These are phyloP conservation scores for Nakazawaea anatomiae DNA, from an alignment of 805 yeast species.

Conservation along the genomic window DNA sequence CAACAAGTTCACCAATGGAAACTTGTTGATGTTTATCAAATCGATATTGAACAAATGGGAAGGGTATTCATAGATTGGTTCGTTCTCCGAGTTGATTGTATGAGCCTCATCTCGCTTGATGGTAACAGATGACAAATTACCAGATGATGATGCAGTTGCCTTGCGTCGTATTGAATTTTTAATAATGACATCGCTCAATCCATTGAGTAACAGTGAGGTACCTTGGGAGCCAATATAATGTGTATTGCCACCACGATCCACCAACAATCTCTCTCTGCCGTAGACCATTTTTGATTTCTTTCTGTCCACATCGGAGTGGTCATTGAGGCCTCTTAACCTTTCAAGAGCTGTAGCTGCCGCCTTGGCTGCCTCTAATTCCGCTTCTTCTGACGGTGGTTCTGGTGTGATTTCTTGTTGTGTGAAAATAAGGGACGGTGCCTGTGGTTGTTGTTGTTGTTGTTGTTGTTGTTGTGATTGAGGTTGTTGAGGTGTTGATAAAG, in stretches of 20 bases:
- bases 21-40: slow-evolving; percentile 24
- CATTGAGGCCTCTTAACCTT: not conserved
- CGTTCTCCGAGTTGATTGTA: slow-evolving; percentile 28
- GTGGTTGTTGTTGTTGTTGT: not conserved
- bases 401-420: not conserved
- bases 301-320: not conserved
- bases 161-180: slow-evolving; percentile 23
- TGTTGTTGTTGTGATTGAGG: not conserved
- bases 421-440: not conserved
- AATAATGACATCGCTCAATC: slow-evolving; percentile 36
- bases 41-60: slow-evolving; percentile 26
- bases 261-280: slow-evolving; percentile 28
- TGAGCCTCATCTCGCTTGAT: slow-evolving; percentile 27
- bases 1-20: slow-evolving; percentile 32
- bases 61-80: slow-evolving; percentile 27
- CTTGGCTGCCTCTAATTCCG: slow-evolving; percentile 2
- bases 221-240: slow-evolving; percentile 44
- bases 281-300: slow-evolving; percentile 6
- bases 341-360: slow-evolving; percentile 5
- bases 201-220: slow-evolving; percentile 36
- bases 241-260: slow-evolving; percentile 39
- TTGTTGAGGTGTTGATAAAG: not conserved
- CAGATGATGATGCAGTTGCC: slow-evolving; percentile 3
- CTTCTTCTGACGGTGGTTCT: not conserved
- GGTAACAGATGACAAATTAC: slow-evolving; percentile 19